Percentiles rank a stretch among this genome's conserved stretches.
phyloP scores from a whole-genome alignment of 2,329 filamentous ascomycete genomes.

The Pyrenochaeta sp. region DNA sequence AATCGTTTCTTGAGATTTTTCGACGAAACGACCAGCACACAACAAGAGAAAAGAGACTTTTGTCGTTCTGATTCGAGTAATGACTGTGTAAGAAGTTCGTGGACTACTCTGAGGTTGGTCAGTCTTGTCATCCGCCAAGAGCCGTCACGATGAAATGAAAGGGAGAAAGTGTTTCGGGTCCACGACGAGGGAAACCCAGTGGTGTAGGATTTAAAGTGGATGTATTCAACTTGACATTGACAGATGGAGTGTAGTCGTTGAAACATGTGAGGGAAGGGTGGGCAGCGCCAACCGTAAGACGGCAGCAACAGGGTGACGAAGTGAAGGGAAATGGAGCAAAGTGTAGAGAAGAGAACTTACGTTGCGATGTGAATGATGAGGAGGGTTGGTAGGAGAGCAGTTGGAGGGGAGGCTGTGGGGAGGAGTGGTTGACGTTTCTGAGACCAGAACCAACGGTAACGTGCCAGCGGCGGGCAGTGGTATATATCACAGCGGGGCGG shows the following conservation, averaged over 20 bases:
- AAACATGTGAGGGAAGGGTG: not conserved
- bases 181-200: too few relatives aligned
- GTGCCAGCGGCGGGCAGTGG: conserved; percentile 36
- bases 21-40: not conserved
- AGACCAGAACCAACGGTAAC: conserved; percentile 34
- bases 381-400: conserved; percentile 5
- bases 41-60: not conserved
- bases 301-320: not conserved
- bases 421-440: conserved; percentile 21
- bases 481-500: conserved; percentile 45
- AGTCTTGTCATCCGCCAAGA: conserved; percentile 13
- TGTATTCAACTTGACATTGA: not conserved
- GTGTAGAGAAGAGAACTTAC: conserved; percentile 7
- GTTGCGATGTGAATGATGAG: conserved; percentile 7
- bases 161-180: too few relatives aligned
- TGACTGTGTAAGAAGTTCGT: not conserved
- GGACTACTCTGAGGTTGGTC: conserved; percentile 7
- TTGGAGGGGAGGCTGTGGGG: conserved; percentile 15
- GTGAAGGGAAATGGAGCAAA: not conserved
- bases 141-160: not conserved
- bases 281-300: too few relatives aligned
- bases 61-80: not conserved
- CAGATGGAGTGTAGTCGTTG: not conserved
- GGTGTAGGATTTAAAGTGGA: not conserved
- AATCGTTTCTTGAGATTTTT: not conserved